These are phyloP conservation scores for Botrytis squamosa DNA, from an alignment of 2,329 filamentous ascomycete species.

Conservation along the genomic window DNA sequence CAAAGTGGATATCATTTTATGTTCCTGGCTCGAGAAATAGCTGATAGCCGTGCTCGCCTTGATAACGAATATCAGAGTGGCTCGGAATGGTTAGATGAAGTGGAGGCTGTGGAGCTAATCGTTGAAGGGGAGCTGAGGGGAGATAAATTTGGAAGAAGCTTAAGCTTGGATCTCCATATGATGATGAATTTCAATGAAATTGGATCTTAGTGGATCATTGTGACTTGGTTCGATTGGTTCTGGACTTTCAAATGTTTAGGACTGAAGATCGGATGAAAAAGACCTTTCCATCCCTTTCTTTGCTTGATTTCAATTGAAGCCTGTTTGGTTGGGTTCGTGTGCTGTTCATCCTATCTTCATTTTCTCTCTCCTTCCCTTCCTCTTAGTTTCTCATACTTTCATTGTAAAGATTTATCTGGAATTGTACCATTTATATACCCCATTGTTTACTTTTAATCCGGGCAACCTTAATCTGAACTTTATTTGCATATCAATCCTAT, in stretches of 20 bases:
- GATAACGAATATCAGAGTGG: neutral
- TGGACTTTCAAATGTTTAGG: neutral
- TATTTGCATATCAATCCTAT: neutral
- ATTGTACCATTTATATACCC: neutral
- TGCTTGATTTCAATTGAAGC: neutral
- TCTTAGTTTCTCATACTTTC: neutral
- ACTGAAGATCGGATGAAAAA: neutral
- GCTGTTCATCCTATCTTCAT: neutral
- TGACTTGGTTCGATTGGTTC: slow-evolving; percentile 9
- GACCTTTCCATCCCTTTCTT: slow-evolving; percentile 10
- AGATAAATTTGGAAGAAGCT: neutral
- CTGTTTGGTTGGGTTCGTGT: neutral
- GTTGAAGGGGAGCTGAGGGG: neutral
- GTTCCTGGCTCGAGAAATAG: neutral
- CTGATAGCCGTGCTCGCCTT: neutral
- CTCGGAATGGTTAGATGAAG: neutral
- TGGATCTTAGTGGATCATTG: neutral
- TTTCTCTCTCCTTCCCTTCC: neutral
- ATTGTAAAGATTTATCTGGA: neutral
- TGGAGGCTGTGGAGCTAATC: neutral
- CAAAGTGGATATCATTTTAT: neutral
- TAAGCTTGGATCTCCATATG: slow-evolving; percentile 7
- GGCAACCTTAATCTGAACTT: neutral
- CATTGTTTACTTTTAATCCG: neutral
- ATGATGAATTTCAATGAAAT: slow-evolving; percentile 3